Evolutionary conservation across 2,329 filamentous ascomycete species (phyloP), one percentile per base, ranked within the genome.

Genomic region (Aspergillus tubingensis): DNA sequence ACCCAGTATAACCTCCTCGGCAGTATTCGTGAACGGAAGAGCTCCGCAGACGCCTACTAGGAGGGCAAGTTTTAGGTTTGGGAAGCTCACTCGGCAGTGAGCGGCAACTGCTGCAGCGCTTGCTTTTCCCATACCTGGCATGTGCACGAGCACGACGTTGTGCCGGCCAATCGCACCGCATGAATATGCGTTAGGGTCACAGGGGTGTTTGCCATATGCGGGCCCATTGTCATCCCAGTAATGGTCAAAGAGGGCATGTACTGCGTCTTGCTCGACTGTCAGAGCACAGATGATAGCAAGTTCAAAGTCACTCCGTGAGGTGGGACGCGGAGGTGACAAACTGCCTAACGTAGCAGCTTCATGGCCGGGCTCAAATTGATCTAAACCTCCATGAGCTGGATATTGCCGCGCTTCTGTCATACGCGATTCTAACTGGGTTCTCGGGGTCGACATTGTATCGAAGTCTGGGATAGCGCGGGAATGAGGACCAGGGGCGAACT

Each of bases 11-110:
- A 51, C 25, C 72, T 67, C 15, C 70, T 65, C 2, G 58, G 4
- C 23, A 8, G 8, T n/a, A 71, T 36, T 25, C 2, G 4, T 25
- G 21, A 8, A 39, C 0, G 77, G 77, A 5, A 76, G 68, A 8
- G 75, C 79, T 0, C 78, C 80, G 48, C 79, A 81, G 2, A 81
- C 70, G 0, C 79, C 80, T 3, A 76, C 74, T 0, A 81, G 48
- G 0, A 82, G 27, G 0, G 62, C 74, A 0, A 81, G 62, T 21
- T 66, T 70, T 3, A 82, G 59, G 2, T 60, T 59, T 0, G 60
- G 53, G 41, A 75, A 81, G 48, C 76, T 81, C 1, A 62, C 65
- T 0, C 70, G 69, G 11, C 81, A 58, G 19, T 64, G 68, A 0
- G 70, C 61, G 0, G 73, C 63, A 0, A 59, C 72, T 1, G 38